phyloP scores from a whole-genome alignment of 2,329 filamentous ascomycete species.

The Penicillium capsulatum region DNA sequence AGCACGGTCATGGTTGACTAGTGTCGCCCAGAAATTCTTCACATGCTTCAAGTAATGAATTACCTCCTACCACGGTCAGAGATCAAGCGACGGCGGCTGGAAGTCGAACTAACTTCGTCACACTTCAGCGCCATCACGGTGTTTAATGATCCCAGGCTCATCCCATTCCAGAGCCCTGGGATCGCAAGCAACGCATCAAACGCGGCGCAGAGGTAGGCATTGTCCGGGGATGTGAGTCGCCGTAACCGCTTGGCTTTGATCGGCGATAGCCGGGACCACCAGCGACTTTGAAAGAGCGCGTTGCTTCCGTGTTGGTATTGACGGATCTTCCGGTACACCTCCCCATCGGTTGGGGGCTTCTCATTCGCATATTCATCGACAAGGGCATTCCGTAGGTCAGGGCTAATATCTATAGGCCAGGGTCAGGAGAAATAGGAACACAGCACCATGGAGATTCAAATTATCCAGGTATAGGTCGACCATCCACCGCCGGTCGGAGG shows the following conservation, averaged over 20 bases:
- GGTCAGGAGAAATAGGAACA: not conserved
- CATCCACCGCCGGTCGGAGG: constrained; percentile 24
- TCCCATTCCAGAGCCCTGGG: constrained; percentile 30
- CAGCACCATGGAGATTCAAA: constrained; percentile 7
- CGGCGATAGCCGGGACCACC: constrained; percentile 10
- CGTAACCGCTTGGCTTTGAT: constrained; percentile 14
- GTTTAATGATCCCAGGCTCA: constrained; percentile 28
- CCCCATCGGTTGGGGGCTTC: constrained; percentile 22
- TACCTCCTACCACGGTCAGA: constrained; percentile 26
- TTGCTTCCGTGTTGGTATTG: constrained; percentile 21
- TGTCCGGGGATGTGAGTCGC: constrained; percentile 7
- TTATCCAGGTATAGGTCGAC: constrained; percentile 30
- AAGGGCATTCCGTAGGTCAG: constrained; percentile 21
- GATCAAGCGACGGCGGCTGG: constrained; percentile 2
- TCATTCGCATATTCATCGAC: constrained; percentile 31
- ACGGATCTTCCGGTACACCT: constrained; percentile 28
- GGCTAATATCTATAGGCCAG: constrained; percentile 20
- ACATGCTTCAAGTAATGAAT: constrained; percentile 32
- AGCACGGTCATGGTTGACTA: constrained; percentile 26
- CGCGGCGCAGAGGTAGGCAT: constrained; percentile 7
- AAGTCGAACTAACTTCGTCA: constrained; percentile 29
- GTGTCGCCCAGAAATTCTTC: constrained; percentile 30
- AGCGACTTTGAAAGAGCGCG: constrained; percentile 11
- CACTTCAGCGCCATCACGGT: constrained; percentile 29
- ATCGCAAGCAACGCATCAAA: constrained; percentile 33